Conservation (phyloP, 2,329 filamentous ascomycete species). For the Colletotrichum viniferum region DNA sequence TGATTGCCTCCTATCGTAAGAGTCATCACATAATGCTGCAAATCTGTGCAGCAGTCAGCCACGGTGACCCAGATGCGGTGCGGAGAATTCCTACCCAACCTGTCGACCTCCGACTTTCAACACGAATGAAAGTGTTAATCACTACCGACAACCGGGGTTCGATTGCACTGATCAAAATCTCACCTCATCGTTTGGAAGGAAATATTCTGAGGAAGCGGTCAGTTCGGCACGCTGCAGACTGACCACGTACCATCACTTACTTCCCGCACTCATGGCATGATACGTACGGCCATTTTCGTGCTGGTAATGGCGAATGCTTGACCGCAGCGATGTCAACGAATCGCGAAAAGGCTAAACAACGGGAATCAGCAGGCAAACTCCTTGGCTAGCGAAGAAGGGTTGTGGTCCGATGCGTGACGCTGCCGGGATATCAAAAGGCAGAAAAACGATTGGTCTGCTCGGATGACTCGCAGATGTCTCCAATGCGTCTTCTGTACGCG, state of each 20-base stretch:
- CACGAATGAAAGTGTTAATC: too few species aligned
- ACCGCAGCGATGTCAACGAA: conserved; percentile 19
- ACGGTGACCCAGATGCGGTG: neutral
- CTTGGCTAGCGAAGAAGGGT: neutral
- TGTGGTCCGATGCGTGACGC: neutral
- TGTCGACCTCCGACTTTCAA: conserved; percentile 32
- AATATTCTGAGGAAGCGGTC: conserved; percentile 25
- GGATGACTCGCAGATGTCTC: neutral
- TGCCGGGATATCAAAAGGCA: neutral
- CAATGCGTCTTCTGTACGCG: neutral
- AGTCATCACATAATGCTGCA: conserved; percentile 38
- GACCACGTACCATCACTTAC: neutral
- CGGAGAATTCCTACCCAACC: conserved; percentile 19
- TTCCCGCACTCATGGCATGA: conserved; percentile 29
- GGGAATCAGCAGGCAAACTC: neutral
- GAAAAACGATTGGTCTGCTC: neutral
- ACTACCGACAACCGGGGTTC: too few species aligned
- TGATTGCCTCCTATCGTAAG: conserved; percentile 35
- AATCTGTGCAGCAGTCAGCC: conserved; percentile 24
- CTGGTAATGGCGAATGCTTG: conserved; percentile 39
- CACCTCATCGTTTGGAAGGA: conserved; percentile 28
- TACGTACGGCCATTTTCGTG: conserved; percentile 43
- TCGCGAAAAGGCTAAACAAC: neutral
- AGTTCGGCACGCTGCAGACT: neutral
- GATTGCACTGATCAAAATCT: conserved; percentile 7